Percentiles rank a stretch among this genome's conserved stretches.
Conservation (phyloP, 148 eudicot genomes). For the Silene conica region DNA sequence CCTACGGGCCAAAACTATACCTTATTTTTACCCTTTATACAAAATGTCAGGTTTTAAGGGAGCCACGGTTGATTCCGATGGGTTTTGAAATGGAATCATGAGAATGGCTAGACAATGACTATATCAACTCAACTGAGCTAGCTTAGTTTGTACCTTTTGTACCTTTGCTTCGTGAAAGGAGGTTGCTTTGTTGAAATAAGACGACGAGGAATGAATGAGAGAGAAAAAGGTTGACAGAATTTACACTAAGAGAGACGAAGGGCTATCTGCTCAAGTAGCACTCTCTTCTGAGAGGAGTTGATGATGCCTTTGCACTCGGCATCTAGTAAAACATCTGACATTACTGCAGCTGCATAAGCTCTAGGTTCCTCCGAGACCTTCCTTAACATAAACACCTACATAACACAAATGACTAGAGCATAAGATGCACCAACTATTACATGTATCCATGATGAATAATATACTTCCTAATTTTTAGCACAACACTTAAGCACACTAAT, state of each 20-base stretch:
- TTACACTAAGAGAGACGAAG: constrained; percentile 61
- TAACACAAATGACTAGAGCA: not conserved
- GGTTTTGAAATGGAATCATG: too few species aligned
- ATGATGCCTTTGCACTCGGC: constrained; percentile 77
- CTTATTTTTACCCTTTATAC: constrained; percentile 13
- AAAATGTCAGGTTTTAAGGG: not conserved
- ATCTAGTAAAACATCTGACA: constrained; percentile 76
- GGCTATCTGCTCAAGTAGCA: constrained; percentile 68
- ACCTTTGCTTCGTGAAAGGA: too few species aligned
- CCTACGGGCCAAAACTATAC: constrained; percentile 20
- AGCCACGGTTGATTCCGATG: not conserved
- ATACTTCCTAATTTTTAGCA: too few species aligned
- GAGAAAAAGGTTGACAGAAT: not conserved
- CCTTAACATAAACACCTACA: constrained; percentile 70
- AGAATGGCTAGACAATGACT: too few species aligned
- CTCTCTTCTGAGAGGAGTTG: constrained; percentile 63
- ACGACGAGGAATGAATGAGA: constrained; percentile 1
- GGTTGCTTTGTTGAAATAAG: not conserved
- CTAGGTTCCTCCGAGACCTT: constrained; percentile 69
- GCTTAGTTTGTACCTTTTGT: too few species aligned
- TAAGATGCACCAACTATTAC: not conserved
- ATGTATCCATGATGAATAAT: too few species aligned
- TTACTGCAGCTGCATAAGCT: constrained; percentile 73
- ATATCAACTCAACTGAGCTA: too few species aligned
- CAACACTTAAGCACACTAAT: too few species aligned